phyloP scores from a whole-genome alignment of 768 basidiomycete genomes.

The Boletus sp. region DNA sequence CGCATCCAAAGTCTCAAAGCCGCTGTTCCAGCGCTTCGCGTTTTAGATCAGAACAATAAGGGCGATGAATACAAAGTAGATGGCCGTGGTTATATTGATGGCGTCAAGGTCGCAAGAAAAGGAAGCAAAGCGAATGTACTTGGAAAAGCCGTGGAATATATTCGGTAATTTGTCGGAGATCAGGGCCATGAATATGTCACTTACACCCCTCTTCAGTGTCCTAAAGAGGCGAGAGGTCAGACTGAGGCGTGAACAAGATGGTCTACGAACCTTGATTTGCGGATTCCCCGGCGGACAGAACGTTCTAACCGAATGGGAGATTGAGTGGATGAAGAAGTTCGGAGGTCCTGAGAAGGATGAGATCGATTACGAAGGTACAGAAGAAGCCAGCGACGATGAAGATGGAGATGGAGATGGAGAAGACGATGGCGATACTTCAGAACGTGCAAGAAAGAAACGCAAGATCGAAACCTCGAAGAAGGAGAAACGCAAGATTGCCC shows the following conservation, averaged over 20 bases:
- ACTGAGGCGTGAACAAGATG: constrained; percentile 71
- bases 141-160: constrained; percentile 89
- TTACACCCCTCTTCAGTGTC: constrained; percentile 44
- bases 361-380: constrained; percentile 47
- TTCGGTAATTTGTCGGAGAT: constrained; percentile 41
- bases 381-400: constrained; percentile 42
- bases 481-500: constrained; percentile 36
- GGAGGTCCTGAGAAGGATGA: constrained; percentile 76
- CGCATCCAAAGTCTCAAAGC: constrained; percentile 77
- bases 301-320: constrained; percentile 71
- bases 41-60: constrained; percentile 56
- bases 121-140: constrained; percentile 89
- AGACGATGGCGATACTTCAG: constrained; percentile 38
- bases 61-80: constrained; percentile 55
- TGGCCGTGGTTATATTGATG: constrained; percentile 82
- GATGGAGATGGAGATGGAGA: constrained; percentile 42
- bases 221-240: constrained; percentile 74
- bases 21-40: constrained; percentile 80
- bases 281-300: constrained; percentile 74
- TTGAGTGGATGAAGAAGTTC: constrained; percentile 67
- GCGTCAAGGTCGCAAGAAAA: constrained; percentile 89
- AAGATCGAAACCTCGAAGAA: constrained; percentile 49
- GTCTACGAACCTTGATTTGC: constrained; percentile 61
- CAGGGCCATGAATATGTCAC: background rate
- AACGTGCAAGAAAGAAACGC: constrained; percentile 59